Conservation (phyloP, 2,329 filamentous ascomycete species). For the Anisogramma anomala region DNA sequence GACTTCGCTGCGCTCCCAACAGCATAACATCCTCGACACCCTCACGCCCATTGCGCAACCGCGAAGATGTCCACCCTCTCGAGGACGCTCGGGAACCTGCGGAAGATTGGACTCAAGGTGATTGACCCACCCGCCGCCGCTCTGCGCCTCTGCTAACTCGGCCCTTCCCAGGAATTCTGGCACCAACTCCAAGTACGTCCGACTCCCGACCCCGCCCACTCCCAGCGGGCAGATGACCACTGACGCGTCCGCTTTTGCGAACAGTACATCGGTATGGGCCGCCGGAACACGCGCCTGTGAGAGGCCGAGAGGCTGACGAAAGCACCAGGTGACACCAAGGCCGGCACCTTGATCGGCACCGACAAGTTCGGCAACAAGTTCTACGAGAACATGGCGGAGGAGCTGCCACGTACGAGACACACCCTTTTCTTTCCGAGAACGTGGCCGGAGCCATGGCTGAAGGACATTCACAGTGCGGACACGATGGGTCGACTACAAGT, state of each 20-base stretch:
- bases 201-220: constrained; percentile 16
- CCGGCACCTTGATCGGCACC: constrained; percentile 69
- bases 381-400: constrained; percentile 90
- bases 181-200: constrained; percentile 81
- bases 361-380: constrained; percentile 96
- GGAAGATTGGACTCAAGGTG: constrained; percentile 82
- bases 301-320: neutral
- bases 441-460: neutral
- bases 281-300: neutral
- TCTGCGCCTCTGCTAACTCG: constrained; percentile 25
- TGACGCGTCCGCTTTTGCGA: constrained; percentile 14
- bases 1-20: constrained; percentile 13
- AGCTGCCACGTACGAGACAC: constrained; percentile 65
- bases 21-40: constrained; percentile 15
- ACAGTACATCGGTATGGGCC: constrained; percentile 44
- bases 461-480: constrained; percentile 57
- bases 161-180: constrained; percentile 61
- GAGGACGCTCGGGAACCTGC: constrained; percentile 77
- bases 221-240: constrained; percentile 9
- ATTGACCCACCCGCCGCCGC: constrained; percentile 13
- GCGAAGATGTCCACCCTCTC: constrained; percentile 77
- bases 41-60: constrained; percentile 24
- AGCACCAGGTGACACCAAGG: constrained; percentile 80
- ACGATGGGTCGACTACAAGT: constrained; percentile 95
- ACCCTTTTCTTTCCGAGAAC: neutral